Conservation (phyloP, 805 yeast species). For the Jamesozyma lodderae region DNA sequence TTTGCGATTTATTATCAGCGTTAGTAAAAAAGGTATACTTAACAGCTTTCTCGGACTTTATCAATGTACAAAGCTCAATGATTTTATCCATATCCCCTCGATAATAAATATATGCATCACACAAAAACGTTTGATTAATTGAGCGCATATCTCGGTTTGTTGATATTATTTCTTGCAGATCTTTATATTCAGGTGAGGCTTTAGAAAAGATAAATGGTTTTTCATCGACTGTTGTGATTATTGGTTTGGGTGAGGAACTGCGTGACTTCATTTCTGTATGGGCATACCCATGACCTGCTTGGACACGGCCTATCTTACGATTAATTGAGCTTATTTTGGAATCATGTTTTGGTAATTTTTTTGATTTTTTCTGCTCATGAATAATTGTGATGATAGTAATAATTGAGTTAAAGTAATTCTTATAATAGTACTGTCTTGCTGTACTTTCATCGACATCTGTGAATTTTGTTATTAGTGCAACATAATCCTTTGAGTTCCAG, state of each 20-base stretch:
- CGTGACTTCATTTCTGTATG: conserved; percentile 4
- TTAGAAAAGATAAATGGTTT: conserved; percentile 5
- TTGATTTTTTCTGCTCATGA: background rate
- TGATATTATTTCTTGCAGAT: conserved; percentile 29
- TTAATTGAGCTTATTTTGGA: background rate
- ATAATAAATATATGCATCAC: conserved; percentile 34
- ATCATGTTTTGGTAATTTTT: background rate
- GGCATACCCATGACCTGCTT: conserved; percentile 21
- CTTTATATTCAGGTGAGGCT: conserved; percentile 22
- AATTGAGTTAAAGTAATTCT: conserved; percentile 23
- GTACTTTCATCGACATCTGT: conserved; percentile 12
- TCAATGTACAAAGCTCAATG: conserved; percentile 1
- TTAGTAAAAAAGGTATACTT: conserved; percentile 2
- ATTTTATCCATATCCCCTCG: conserved; percentile 32
- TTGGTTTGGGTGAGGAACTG: background rate
- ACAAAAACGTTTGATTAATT: conserved; percentile 35
- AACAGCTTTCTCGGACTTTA: background rate
- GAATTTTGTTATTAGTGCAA: conserved; percentile 15
- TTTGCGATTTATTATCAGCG: background rate
- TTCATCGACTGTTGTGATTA: background rate
- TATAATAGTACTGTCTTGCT: conserved; percentile 24
- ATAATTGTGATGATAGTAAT: conserved; percentile 34
- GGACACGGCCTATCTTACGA: conserved; percentile 23
- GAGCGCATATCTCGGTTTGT: conserved; percentile 30
- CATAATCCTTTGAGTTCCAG: conserved; percentile 16